phyloP scores from a whole-genome alignment of 352 stramenopile genomes.

The Pythium aristosporum region DNA sequence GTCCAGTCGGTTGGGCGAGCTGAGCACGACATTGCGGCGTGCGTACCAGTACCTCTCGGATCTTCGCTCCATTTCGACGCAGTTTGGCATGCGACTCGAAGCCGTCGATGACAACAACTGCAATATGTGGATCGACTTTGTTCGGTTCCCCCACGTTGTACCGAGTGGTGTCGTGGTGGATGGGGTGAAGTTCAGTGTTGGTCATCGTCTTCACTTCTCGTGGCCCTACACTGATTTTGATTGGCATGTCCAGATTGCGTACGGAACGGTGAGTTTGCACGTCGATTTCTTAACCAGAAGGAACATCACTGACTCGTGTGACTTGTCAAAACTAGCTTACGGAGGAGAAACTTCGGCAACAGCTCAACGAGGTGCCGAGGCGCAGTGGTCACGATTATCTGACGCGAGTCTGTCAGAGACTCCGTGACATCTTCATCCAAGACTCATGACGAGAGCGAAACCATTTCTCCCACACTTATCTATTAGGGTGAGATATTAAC shows the following conservation, averaged over 20 bases:
- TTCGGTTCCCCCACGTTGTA: constrained; percentile 47
- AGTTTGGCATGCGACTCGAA: constrained; percentile 49
- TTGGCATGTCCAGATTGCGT: constrained; percentile 37
- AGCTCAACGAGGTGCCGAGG: constrained; percentile 46
- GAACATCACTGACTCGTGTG: background rate
- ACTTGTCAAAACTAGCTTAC: constrained; percentile 44
- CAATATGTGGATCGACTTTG: constrained; percentile 62
- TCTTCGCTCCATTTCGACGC: constrained; percentile 54
- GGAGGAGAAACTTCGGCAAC: constrained; percentile 38
- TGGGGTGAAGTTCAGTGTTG: constrained; percentile 50
- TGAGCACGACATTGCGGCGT: constrained; percentile 31
- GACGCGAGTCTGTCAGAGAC: constrained; percentile 44
- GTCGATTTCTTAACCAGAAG: background rate
- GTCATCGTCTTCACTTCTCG: constrained; percentile 43
- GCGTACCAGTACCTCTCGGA: constrained; percentile 59
- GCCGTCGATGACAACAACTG: constrained; percentile 26
- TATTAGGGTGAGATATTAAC: constrained; percentile 11
- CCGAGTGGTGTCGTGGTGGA: constrained; percentile 16
- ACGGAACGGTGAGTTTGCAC: constrained; percentile 44
- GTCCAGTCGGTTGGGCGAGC: background rate
- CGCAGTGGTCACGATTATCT: constrained; percentile 48
- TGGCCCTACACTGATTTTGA: constrained; percentile 59
- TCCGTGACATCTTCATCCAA: constrained; percentile 35
- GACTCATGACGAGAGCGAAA: constrained; percentile 2
- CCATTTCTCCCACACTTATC: constrained; percentile 12